Conservation (phyloP, 495 filamentous ascomycete species). For the Melanomma pulvis-pyrius region DNA sequence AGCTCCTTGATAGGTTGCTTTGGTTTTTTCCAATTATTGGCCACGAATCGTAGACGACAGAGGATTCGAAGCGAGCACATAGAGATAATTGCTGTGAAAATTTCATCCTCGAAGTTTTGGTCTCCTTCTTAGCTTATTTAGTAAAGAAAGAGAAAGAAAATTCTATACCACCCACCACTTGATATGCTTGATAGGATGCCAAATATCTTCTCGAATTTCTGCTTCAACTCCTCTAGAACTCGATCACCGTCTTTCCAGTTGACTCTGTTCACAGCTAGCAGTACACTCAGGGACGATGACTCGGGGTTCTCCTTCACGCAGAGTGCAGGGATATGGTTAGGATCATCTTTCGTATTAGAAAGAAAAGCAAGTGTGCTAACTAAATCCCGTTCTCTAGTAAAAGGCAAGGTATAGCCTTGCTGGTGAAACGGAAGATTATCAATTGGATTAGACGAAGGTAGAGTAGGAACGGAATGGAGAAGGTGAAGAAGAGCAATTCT, state of each 20-base stretch:
- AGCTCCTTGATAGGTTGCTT: constrained; percentile 21
- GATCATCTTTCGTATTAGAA: constrained; percentile 13
- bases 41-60: constrained; percentile 39
- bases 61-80: constrained; percentile 48
- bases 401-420: constrained; percentile 5
- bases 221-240: constrained; percentile 9
- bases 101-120: constrained; percentile 29
- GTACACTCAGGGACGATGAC: constrained; percentile 10
- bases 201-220: not conserved
- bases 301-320: not conserved
- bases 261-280: constrained; percentile 9
- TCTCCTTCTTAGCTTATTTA: constrained; percentile 8
- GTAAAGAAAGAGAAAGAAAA: constrained; percentile 2
- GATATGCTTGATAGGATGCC: not conserved
- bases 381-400: constrained; percentile 7
- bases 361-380: constrained; percentile 12
- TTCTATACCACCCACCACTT: not conserved
- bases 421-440: constrained; percentile 2
- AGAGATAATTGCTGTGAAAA: constrained; percentile 44
- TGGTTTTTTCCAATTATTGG: constrained; percentile 16
- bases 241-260: not conserved
- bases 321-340: constrained; percentile 7
- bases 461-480: constrained; percentile 12
- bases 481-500: constrained; percentile 12
- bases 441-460: constrained; percentile 4